Evolutionary conservation across 139 green algal species (phyloP).

Genomic region (Ettlia oleoabundans): DNA sequence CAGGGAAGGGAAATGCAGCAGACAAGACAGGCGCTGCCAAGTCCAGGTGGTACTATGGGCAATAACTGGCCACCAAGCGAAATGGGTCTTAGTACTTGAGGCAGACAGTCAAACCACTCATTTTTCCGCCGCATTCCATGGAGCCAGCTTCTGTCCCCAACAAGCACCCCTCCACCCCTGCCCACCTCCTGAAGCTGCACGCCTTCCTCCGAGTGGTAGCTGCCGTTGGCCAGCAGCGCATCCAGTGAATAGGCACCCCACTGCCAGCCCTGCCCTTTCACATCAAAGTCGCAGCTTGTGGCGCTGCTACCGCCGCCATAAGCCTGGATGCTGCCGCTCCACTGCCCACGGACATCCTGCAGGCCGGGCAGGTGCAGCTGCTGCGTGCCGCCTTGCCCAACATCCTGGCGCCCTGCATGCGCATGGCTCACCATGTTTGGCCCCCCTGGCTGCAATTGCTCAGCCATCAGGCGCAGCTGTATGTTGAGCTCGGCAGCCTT

Average conservation of each 20-base stretch:
- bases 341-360: conserved; percentile 78
- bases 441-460: conserved; percentile 26
- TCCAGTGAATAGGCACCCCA: conserved; percentile 73
- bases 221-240: conserved; percentile 62
- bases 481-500: conserved; percentile 29
- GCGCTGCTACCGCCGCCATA: conserved; percentile 71
- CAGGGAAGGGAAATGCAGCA: background rate
- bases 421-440: background rate
- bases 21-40: background rate
- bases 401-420: background rate
- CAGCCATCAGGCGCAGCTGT: conserved; percentile 23
- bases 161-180: background rate
- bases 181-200: conserved; percentile 80
- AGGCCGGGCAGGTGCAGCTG: conserved; percentile 59
- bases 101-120: no score
- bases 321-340: conserved; percentile 77
- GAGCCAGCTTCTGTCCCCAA: background rate
- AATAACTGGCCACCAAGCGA: background rate
- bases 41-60: background rate
- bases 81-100: no score
- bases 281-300: conserved; percentile 74
- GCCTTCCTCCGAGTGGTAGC: conserved; percentile 80
- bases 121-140: no score
- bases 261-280: conserved; percentile 73
- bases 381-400: background rate